Base-by-base conservation (phyloP, 164 flowering plant species). In the Dillenia turbinata region DNA sequence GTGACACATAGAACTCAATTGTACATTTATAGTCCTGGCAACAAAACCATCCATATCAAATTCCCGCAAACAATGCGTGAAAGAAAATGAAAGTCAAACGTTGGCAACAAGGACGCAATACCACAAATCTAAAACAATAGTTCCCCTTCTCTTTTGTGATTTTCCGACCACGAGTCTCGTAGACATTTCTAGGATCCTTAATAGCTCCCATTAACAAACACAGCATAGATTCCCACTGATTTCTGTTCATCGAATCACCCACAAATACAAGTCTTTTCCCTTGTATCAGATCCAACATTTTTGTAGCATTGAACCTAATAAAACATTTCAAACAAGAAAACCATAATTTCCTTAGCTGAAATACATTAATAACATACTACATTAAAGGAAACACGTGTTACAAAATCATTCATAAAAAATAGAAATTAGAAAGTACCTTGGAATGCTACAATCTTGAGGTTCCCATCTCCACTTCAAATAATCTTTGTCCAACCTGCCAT, bases 181-280 rank as follows among this genome's bases (percentile, higher is more conserved):
- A 88, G 12, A 94, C 93, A 59, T 71, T 78, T 73, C 65, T 91
- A 8, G 93, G 96, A 76, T 91, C 96, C 71, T 71, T 68, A n/a
- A 88, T 51, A 3, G 85, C 93, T 66, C 83, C 80, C 79, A 83
- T 73, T 64, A 95, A 64, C 78, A 95, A 69, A 65, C 99, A 95
- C 57, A 92, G 73, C 96, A 95, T 80, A n/a, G 99, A 95, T 70
- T 92, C 99, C 97, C 97, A 94, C 65, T 95, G 99, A 56, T 95
- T 95, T 59, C 97, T 77, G 61, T 92, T 92, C n/a, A 95, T 79
- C 24, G 99, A 95, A 80, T 95, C 97, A 0, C 97, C 99, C 40
- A 85, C 96, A 77, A 92, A 95, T 45, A 95, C 94, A 16, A 95
- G 75, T 60, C 96, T 85, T 71, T 92, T 95, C 66, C 99, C 97